phyloP scores from a whole-genome alignment of 2,329 filamentous ascomycete species.

The Thelonectria olida region DNA sequence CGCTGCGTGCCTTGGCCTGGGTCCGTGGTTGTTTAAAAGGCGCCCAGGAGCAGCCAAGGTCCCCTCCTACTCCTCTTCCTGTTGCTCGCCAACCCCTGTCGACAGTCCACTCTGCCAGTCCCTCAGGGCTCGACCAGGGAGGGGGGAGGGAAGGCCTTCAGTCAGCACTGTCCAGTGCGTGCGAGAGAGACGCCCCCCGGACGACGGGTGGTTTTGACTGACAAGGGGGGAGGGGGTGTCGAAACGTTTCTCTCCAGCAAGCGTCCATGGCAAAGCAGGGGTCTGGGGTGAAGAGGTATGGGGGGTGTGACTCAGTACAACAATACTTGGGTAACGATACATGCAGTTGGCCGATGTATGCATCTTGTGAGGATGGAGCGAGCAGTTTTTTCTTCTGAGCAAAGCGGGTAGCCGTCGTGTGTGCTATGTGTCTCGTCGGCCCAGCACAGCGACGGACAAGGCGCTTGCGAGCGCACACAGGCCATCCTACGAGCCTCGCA shows the following conservation, averaged over 20 bases:
- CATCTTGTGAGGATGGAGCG: constrained; percentile 12
- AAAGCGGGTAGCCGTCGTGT: constrained; percentile 12
- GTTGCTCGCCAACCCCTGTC: constrained; percentile 29
- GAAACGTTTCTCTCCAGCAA: constrained; percentile 21
- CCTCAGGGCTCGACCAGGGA: constrained; percentile 20
- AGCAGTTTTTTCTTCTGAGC: constrained; percentile 1
- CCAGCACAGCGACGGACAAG: constrained; percentile 19
- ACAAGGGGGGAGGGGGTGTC: constrained; percentile 20
- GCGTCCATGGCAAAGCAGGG: background rate
- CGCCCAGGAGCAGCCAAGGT: constrained; percentile 22
- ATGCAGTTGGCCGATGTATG: constrained; percentile 24
- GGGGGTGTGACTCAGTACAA: constrained; percentile 18
- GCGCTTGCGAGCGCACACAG: constrained; percentile 35
- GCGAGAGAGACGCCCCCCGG: constrained; percentile 19
- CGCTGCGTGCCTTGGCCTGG: constrained; percentile 23
- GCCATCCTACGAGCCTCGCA: constrained; percentile 37
- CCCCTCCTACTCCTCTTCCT: constrained; percentile 9
- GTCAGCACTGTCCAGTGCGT: constrained; percentile 12
- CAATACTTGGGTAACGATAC: constrained; percentile 19
- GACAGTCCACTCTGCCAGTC: constrained; percentile 29
- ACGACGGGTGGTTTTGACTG: background rate
- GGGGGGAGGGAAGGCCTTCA: constrained; percentile 15
- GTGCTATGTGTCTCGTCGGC: constrained; percentile 7
- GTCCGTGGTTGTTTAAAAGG: constrained; percentile 39
- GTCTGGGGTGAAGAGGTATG: constrained; percentile 29